Evolutionary conservation across 768 basidiomycete genomes (phyloP).

Genomic region (Pleurotus tuber-regium): DNA sequence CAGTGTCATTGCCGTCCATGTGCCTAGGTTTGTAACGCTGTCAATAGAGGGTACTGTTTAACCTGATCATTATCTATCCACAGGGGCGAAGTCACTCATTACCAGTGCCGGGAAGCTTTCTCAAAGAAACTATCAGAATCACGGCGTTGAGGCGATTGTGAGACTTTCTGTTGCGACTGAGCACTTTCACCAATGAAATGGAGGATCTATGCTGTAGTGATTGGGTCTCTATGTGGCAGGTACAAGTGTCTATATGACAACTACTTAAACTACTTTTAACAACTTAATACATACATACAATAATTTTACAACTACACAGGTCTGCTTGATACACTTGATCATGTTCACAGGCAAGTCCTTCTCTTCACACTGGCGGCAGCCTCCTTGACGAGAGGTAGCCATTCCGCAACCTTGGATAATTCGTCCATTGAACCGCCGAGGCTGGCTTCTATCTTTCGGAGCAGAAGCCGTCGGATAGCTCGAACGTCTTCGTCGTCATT

Average conservation of each 20-base stretch:
- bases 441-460: constrained; percentile 62
- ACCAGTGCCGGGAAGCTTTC: constrained; percentile 90
- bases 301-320: constrained; percentile 4
- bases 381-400: constrained; percentile 66
- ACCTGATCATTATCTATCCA: not conserved
- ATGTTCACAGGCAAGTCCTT: constrained; percentile 39
- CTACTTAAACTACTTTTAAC: constrained; percentile 7
- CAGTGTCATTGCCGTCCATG: constrained; percentile 92
- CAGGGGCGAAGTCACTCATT: constrained; percentile 96
- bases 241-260: not conserved
- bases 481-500: constrained; percentile 65
- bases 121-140: constrained; percentile 50
- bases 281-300: constrained; percentile 7
- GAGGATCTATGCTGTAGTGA: not conserved
- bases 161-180: not conserved
- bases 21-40: constrained; percentile 75
- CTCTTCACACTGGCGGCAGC: constrained; percentile 57
- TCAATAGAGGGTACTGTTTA: too few relatives aligned
- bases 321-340: not conserved
- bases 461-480: constrained; percentile 57
- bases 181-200: not conserved
- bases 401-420: constrained; percentile 54
- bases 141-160: constrained; percentile 20
- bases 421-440: constrained; percentile 58
- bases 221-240: not conserved